Percentiles rank a stretch among this genome's conserved stretches.
These are phyloP conservation scores for Mediolabrus comicus DNA, from an alignment of 108 stramenopile genomes.

Conservation along the genomic window DNA sequence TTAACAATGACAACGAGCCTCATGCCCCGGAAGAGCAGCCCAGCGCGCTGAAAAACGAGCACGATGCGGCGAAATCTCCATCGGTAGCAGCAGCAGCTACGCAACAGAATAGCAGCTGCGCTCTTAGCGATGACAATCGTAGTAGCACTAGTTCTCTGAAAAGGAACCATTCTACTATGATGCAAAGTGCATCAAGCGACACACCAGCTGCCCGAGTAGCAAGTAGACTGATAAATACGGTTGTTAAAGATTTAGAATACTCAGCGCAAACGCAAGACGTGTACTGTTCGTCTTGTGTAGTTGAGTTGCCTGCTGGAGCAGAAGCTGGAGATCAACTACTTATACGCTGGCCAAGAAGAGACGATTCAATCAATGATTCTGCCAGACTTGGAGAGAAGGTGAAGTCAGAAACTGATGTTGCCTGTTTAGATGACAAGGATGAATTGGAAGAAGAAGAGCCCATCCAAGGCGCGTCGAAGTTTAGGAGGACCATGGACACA, in stretches of 20 bases:
- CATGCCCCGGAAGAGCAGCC: background rate
- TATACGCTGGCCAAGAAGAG: conserved; percentile 25
- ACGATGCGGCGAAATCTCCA: background rate
- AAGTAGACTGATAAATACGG: background rate
- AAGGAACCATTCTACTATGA: background rate
- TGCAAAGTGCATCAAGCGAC: background rate
- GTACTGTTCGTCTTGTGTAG: conserved; percentile 20
- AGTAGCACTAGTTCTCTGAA: background rate
- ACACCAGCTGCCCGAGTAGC: background rate
- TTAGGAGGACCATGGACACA: background rate
- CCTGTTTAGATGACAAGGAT: background rate
- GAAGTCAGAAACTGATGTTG: background rate
- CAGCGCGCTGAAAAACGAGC: background rate
- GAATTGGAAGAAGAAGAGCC: background rate
- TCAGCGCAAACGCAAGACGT: background rate
- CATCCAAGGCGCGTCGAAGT: background rate
- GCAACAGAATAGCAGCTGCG: too few species aligned
- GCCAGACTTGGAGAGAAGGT: background rate
- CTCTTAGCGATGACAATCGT: background rate
- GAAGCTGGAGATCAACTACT: conserved; percentile 25
- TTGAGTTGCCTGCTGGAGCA: conserved; percentile 16
- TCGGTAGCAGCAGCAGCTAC: background rate
- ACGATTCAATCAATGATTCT: background rate
- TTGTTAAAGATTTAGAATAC: background rate
- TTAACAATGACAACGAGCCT: background rate